Conservation (phyloP, 345 rosid genomes). For the Psidium friedrichsthalianum region DNA sequence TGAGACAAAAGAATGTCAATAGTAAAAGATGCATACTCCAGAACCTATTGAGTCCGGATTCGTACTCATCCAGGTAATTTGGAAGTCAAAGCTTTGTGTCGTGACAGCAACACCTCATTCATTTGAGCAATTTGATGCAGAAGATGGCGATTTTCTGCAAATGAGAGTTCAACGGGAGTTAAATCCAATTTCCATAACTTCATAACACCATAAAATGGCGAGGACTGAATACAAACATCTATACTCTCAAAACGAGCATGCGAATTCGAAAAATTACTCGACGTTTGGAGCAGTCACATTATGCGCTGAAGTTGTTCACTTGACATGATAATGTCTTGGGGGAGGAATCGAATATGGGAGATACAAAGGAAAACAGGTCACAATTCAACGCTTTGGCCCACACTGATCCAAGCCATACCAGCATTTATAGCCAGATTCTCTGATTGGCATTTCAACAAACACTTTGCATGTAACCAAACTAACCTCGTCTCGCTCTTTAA, state of each 20-base stretch:
- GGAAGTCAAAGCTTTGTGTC: neutral
- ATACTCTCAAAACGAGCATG: too few relatives aligned
- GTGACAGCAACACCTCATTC: neutral
- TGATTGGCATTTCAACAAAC: neutral
- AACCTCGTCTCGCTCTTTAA: conserved; percentile 11
- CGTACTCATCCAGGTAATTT: neutral
- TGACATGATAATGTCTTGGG: neutral
- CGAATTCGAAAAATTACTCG: neutral
- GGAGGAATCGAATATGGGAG: neutral
- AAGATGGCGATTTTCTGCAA: conserved; percentile 11
- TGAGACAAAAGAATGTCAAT: neutral
- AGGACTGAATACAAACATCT: neutral
- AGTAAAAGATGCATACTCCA: neutral
- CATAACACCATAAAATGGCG: neutral
- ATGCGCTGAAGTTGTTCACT: neutral
- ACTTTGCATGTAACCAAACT: neutral
- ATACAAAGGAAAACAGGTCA: neutral
- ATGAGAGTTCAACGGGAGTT: neutral
- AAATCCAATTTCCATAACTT: neutral
- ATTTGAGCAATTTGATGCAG: conserved; percentile 3
- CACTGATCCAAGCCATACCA: neutral
- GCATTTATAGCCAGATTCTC: neutral
- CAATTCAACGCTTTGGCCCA: neutral
- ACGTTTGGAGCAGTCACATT: neutral
- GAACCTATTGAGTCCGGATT: neutral